Evolutionary conservation across 2,329 filamentous ascomycete genomes (phyloP).

Genomic region (Fusarium aywerte): DNA sequence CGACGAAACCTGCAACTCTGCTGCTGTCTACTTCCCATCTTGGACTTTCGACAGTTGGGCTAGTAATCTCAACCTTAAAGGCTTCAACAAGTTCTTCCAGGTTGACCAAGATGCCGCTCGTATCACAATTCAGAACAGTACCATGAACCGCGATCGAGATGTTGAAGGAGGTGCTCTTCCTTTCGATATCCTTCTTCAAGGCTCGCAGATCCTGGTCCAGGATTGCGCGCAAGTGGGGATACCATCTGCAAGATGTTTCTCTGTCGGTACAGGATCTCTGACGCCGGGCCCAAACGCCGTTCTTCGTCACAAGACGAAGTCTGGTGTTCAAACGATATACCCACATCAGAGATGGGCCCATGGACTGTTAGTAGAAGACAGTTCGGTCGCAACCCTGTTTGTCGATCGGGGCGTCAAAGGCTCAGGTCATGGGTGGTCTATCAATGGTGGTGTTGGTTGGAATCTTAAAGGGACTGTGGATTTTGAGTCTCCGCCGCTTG

Average conservation of each 20-base stretch:
- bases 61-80: slow-evolving; percentile 19
- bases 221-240: slow-evolving; percentile 32
- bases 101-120: slow-evolving; percentile 29
- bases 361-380: slow-evolving; percentile 37
- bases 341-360: slow-evolving; percentile 41
- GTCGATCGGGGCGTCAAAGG: slow-evolving; percentile 25
- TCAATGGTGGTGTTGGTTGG: slow-evolving; percentile 41
- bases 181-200: slow-evolving; percentile 31
- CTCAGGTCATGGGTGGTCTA: slow-evolving; percentile 40
- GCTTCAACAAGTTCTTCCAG: slow-evolving; percentile 39
- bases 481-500: slow-evolving; percentile 35
- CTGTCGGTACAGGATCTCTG: slow-evolving; percentile 28
- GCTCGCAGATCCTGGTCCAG: slow-evolving; percentile 34
- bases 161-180: slow-evolving; percentile 19
- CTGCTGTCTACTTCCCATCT: slow-evolving; percentile 30
- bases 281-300: slow-evolving; percentile 37
- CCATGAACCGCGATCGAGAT: slow-evolving; percentile 32
- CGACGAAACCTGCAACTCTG: slow-evolving; percentile 8
- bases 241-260: slow-evolving; percentile 23
- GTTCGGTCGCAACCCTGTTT: slow-evolving; percentile 8
- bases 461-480: slow-evolving; percentile 18
- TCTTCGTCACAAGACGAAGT: slow-evolving; percentile 25
- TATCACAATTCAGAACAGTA: slow-evolving; percentile 27
- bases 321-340: slow-evolving; percentile 32
- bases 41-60: slow-evolving; percentile 42